A percentile compares a stretch with the other conserved stretches of the same genome.
These are phyloP conservation scores for Agaricus subrufescens DNA, from an alignment of 768 basidiomycete species.

Conservation along the genomic window DNA sequence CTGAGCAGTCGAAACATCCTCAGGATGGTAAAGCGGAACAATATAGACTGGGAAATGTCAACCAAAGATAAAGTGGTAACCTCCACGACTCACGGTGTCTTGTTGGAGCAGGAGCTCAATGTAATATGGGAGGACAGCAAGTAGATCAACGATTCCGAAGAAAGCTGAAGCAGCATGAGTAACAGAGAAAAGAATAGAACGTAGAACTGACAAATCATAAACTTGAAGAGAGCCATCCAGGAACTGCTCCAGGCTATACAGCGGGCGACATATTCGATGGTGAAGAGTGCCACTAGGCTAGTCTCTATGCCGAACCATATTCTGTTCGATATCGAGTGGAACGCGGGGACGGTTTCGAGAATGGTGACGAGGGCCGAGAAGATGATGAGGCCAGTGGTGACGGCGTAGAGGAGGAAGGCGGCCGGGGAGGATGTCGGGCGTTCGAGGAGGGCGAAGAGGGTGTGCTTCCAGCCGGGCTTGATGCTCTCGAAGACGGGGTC, in stretches of 20 bases:
- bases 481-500: constrained; percentile 28
- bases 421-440: constrained; percentile 70
- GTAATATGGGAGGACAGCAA: constrained; percentile 87
- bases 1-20: constrained; percentile 85
- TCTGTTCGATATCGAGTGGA: constrained; percentile 62
- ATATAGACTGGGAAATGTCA: constrained; percentile 45
- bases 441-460: constrained; percentile 70
- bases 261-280: constrained; percentile 75
- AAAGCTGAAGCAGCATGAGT: constrained; percentile 39
- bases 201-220: constrained; percentile 57
- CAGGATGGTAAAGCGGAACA: constrained; percentile 89
- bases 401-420: constrained; percentile 73
- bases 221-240: constrained; percentile 55
- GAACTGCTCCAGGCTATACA: constrained; percentile 72
- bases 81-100: constrained; percentile 60
- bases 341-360: constrained; percentile 74
- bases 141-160: constrained; percentile 80
- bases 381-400: constrained; percentile 67
- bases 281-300: constrained; percentile 78
- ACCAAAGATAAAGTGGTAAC: neutral
- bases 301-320: constrained; percentile 90
- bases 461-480: constrained; percentile 55
- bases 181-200: constrained; percentile 14
- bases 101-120: constrained; percentile 79
- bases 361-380: constrained; percentile 73